Evolutionary conservation across 768 basidiomycete species (phyloP).

Genomic region (Psilocybe cyanescens): DNA sequence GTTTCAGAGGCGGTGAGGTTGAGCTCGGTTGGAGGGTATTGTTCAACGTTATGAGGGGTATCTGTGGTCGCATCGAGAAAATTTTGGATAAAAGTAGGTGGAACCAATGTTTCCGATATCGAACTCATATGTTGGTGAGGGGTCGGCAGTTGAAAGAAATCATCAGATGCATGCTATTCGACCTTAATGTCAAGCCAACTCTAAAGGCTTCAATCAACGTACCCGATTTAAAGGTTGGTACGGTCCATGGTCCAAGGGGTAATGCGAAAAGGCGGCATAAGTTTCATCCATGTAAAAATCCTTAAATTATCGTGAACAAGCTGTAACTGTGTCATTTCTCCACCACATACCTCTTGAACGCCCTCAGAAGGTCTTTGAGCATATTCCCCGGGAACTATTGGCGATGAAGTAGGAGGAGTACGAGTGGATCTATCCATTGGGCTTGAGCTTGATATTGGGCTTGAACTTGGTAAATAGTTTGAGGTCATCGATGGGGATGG

Average conservation of each 20-base stretch:
- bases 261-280: constrained; percentile 16
- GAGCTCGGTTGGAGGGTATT: constrained; percentile 13
- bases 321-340: background rate
- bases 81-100: constrained; percentile 3
- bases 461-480: constrained; percentile 48
- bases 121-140: constrained; percentile 4
- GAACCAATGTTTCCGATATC: background rate
- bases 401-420: constrained; percentile 35
- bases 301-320: constrained; percentile 13
- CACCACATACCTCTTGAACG: constrained; percentile 14
- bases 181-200: background rate
- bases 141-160: constrained; percentile 7
- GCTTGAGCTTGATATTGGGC: constrained; percentile 37
- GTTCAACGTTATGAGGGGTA: background rate
- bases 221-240: constrained; percentile 17
- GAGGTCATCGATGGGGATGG: constrained; percentile 28
- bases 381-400: constrained; percentile 31
- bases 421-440: constrained; percentile 16
- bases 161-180: constrained; percentile 4
- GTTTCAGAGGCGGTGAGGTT: constrained; percentile 3
- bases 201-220: constrained; percentile 2
- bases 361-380: constrained; percentile 1
- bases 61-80: constrained; percentile 7
- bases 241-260: constrained; percentile 15
- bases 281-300: constrained; percentile 14